Percentiles rank a stretch among this genome's conserved stretches.
Conservation (phyloP, 2,329 filamentous ascomycete species). For the Hirsutella minnesotensis region DNA sequence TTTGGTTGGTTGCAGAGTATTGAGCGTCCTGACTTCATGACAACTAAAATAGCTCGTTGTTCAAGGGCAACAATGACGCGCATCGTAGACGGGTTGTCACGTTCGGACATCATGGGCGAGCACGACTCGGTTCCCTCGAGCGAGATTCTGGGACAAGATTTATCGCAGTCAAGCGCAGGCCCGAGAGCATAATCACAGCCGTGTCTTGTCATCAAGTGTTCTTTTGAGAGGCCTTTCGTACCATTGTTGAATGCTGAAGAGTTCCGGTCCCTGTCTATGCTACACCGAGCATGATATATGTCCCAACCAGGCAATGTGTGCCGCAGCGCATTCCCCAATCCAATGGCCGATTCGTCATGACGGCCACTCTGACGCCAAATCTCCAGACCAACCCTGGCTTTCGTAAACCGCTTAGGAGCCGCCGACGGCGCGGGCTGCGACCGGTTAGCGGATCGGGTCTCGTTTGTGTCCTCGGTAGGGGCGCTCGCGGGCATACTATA, state of each 20-base stretch:
- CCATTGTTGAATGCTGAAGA: conserved; percentile 24
- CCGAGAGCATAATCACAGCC: too few species aligned
- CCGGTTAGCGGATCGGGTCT: conserved; percentile 14
- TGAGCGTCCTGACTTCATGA: too few species aligned
- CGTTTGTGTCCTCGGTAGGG: neutral
- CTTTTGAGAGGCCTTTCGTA: conserved; percentile 24
- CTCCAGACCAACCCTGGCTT: conserved; percentile 21
- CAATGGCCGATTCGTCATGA: conserved; percentile 21
- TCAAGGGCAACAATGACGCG: too few species aligned
- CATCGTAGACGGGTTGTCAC: too few species aligned
- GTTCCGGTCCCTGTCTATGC: conserved; percentile 24
- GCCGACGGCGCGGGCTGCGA: conserved; percentile 48
- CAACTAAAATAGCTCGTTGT: too few species aligned
- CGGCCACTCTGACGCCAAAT: conserved; percentile 26
- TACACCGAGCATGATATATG: conserved; percentile 27
- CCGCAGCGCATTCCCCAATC: conserved; percentile 22
- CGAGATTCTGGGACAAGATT: too few species aligned
- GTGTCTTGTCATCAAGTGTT: neutral
- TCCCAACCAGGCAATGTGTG: conserved; percentile 24
- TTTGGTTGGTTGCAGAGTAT: too few species aligned
- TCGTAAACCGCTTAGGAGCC: conserved; percentile 28
- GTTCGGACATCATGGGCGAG: too few species aligned
- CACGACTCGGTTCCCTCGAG: too few species aligned
- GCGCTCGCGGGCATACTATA: conserved; percentile 54
- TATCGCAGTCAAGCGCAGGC: too few species aligned